These are phyloP conservation scores for Rhododendron griersonianum DNA, from an alignment of 148 eudicot species.

Conservation along the genomic window DNA sequence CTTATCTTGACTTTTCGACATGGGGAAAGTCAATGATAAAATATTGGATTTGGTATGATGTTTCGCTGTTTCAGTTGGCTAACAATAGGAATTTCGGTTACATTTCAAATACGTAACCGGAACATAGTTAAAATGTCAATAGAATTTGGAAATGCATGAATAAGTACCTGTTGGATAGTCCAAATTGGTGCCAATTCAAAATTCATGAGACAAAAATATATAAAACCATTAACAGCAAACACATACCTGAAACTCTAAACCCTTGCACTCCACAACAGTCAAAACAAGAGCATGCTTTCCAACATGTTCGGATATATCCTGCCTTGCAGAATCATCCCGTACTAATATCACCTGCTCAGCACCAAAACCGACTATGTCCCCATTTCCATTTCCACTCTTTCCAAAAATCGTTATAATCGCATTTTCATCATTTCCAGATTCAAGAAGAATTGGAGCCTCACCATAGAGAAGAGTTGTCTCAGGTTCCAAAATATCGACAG, in stretches of 20 bases:
- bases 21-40: background rate
- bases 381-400: conserved; percentile 29
- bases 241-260: conserved; percentile 70
- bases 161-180: background rate
- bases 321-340: conserved; percentile 44
- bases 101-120: background rate
- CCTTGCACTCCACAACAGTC: conserved; percentile 75
- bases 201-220: background rate
- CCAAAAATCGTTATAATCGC: conserved; percentile 60
- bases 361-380: conserved; percentile 59
- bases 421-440: conserved; percentile 55
- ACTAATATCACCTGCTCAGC: conserved; percentile 76
- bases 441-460: conserved; percentile 58
- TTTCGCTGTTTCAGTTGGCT: background rate
- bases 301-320: conserved; percentile 35
- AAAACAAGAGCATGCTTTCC: conserved; percentile 62
- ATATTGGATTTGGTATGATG: background rate
- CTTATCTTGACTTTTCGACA: background rate
- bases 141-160: background rate
- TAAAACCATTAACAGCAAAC: background rate
- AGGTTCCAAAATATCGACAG: conserved; percentile 43
- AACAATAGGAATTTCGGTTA: background rate
- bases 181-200: background rate
- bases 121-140: background rate
- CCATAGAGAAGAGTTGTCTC: conserved; percentile 58